A percentile compares a stretch with the other conserved stretches of the same genome.
Conservation (phyloP, 495 filamentous ascomycete species). For the Neurospora sp. region DNA sequence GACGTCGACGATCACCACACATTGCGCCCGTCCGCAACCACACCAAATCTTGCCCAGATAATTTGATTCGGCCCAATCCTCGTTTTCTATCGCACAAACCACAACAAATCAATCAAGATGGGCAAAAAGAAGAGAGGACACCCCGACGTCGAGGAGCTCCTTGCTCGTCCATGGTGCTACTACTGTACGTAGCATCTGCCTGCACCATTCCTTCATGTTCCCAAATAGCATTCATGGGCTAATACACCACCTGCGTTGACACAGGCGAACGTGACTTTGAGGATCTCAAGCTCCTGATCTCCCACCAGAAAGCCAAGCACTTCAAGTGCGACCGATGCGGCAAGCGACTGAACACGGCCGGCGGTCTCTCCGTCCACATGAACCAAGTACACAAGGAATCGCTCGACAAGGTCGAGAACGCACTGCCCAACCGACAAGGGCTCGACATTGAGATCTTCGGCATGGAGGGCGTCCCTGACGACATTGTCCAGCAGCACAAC, state of each 20-base stretch:
- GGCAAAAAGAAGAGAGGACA: constrained; percentile 79
- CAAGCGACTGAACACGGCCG: constrained; percentile 84
- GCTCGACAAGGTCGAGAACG: constrained; percentile 78
- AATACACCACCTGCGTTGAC: constrained; percentile 10
- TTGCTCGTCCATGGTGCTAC: constrained; percentile 91
- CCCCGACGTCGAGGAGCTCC: constrained; percentile 77
- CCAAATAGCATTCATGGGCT: constrained; percentile 6
- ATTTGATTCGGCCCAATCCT: neutral
- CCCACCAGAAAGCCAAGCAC: constrained; percentile 96
- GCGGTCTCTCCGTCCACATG: constrained; percentile 93
- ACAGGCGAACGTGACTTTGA: constrained; percentile 87
- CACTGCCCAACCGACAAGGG: constrained; percentile 68
- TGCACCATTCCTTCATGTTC: neutral
- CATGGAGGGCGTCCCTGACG: constrained; percentile 92
- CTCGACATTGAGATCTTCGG: constrained; percentile 94
- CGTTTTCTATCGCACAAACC: neutral
- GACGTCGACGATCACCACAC: neutral
- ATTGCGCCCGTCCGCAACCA: neutral
- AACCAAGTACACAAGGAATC: constrained; percentile 96
- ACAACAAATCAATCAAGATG: constrained; percentile 36
- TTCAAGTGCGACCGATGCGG: constrained; percentile 92
- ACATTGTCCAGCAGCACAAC: constrained; percentile 69
- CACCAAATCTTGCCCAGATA: neutral
- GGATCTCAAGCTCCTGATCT: constrained; percentile 89
- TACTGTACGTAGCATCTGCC: constrained; percentile 52